These are phyloP conservation scores for Backusella tarrabulga DNA, from an alignment of 192 early-diverging fungal species.

Conservation along the genomic window DNA sequence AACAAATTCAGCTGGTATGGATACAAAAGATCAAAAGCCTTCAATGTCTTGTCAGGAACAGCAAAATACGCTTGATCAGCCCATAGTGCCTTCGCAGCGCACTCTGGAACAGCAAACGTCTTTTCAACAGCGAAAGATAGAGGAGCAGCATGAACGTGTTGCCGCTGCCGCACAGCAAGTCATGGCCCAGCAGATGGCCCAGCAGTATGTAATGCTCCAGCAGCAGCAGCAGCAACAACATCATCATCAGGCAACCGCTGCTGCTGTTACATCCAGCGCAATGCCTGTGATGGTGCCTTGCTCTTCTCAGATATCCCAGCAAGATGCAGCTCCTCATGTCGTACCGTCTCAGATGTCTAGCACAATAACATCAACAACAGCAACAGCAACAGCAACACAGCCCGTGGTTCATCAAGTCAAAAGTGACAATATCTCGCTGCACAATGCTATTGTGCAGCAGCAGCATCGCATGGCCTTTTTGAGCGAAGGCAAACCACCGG, in stretches of 20 bases:
- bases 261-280: neutral
- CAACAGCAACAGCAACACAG: too few relatives aligned
- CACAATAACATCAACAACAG: neutral
- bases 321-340: constrained; percentile 5
- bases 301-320: neutral
- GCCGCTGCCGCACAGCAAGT: constrained; percentile 13
- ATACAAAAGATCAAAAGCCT: neutral
- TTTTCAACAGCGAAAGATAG: constrained; percentile 1
- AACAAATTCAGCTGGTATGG: constrained; percentile 1
- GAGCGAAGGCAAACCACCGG: neutral
- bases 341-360: constrained; percentile 8
- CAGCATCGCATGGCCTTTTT: constrained; percentile 6
- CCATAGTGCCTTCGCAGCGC: constrained; percentile 18
- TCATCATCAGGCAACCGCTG: neutral
- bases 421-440: constrained; percentile 17
- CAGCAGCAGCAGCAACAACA: constrained; percentile 8
- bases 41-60: neutral
- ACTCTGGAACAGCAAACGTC: constrained; percentile 4
- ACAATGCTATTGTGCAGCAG: constrained; percentile 20
- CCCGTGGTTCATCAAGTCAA: constrained; percentile 20
- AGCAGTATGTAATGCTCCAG: neutral
- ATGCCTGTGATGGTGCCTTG: constrained; percentile 2
- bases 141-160: constrained; percentile 14
- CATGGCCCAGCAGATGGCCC: constrained; percentile 4
- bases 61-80: neutral